These are phyloP conservation scores for Rostrohypoxylon terebratum DNA, from an alignment of 495 filamentous ascomycete species.

Conservation along the genomic window DNA sequence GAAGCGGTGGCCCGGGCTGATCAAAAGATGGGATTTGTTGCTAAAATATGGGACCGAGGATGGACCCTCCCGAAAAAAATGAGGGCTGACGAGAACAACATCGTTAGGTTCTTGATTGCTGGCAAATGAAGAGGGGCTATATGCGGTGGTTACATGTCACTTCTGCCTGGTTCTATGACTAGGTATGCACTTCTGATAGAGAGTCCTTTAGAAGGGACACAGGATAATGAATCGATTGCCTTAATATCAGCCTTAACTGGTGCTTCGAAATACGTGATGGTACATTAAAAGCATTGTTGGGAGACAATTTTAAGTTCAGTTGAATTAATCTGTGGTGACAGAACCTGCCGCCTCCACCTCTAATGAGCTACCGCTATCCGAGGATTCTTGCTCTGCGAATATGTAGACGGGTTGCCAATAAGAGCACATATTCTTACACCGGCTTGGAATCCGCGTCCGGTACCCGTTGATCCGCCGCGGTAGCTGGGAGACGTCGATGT, in stretches of 20 bases:
- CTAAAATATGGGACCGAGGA: no score
- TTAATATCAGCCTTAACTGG: neutral
- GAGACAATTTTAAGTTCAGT: no score
- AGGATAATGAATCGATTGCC: neutral
- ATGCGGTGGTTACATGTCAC: neutral
- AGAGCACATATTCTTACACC: conserved; percentile 16
- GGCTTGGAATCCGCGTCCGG: conserved; percentile 26
- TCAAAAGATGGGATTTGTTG: no score
- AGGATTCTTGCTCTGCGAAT: neutral
- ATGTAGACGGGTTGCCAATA: conserved; percentile 5
- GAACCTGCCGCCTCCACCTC: neutral
- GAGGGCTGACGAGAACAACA: no score
- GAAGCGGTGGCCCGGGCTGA: no score
- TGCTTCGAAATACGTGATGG: neutral
- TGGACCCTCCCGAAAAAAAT: no score
- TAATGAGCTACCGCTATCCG: neutral
- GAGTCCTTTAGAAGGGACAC: neutral
- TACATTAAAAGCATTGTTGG: neutral
- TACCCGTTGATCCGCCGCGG: conserved; percentile 30
- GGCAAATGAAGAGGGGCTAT: neutral
- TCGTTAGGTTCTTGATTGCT: no score
- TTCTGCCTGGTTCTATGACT: neutral
- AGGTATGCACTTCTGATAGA: neutral
- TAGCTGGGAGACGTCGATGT: conserved; percentile 27
- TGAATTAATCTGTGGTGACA: neutral